Evolutionary conservation across 2,329 filamentous ascomycete species (phyloP).

Genomic region (Penicillium sp.): DNA sequence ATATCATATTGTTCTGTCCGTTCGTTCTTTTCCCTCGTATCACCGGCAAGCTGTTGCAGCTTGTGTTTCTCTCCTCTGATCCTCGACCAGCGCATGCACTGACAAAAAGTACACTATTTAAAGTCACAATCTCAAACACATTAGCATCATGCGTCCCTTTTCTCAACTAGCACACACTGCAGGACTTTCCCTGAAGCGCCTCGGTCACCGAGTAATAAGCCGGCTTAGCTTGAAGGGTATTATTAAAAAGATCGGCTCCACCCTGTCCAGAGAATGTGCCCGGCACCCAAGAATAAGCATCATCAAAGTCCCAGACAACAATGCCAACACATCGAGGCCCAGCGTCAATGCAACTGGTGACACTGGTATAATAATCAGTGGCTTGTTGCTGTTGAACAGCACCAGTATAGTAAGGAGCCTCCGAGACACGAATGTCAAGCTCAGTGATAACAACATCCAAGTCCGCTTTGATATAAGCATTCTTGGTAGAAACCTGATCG

Average conservation of each 20-base stretch:
- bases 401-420: slow-evolving; percentile 18
- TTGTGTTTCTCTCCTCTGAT: no score
- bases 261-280: slow-evolving; percentile 36
- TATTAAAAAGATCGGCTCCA: neutral
- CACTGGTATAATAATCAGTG: slow-evolving; percentile 24
- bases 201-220: neutral
- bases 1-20: no score
- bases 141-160: no score
- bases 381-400: slow-evolving; percentile 20
- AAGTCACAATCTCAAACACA: no score
- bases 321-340: slow-evolving; percentile 23
- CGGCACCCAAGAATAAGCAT: slow-evolving; percentile 44
- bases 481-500: slow-evolving; percentile 37
- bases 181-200: neutral
- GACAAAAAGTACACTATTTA: no score
- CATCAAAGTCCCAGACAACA: slow-evolving; percentile 36
- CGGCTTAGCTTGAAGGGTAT: neutral
- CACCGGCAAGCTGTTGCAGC: no score
- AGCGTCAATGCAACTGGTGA: slow-evolving; percentile 21
- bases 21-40: no score
- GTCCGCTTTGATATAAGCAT: slow-evolving; percentile 32
- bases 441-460: slow-evolving; percentile 40
- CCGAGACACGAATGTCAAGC: slow-evolving; percentile 48
- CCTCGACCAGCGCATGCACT: no score
- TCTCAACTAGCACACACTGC: neutral